Percentiles rank a stretch among this genome's conserved stretches.
Evolutionary conservation across 257 asterid genomes (phyloP).

Genomic region (Haberlea rhodopensis): DNA sequence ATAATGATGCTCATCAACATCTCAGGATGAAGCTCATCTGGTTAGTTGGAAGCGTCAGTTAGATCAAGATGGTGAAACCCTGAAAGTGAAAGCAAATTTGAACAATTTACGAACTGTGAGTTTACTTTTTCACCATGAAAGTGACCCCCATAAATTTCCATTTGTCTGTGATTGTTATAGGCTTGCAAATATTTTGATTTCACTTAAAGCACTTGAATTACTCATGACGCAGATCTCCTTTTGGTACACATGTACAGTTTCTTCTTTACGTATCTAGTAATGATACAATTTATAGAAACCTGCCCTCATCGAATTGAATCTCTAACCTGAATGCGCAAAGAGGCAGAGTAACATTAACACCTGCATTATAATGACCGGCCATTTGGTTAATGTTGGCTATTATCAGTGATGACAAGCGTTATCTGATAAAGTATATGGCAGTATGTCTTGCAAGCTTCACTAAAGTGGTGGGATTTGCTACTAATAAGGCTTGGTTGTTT

Average conservation of each 20-base stretch:
- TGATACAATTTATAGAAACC: conserved; percentile 6
- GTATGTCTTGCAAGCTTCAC: too few species aligned
- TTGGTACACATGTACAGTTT: neutral
- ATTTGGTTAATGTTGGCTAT: too few species aligned
- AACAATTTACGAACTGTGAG: conserved; percentile 75
- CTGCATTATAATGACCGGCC: neutral
- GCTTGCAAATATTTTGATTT: conserved; percentile 12
- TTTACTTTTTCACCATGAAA: conserved; percentile 21
- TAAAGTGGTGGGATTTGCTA: too few species aligned
- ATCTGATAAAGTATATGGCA: too few species aligned
- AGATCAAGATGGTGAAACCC: conserved; percentile 80
- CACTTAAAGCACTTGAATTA: conserved; percentile 2
- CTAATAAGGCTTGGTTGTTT: too few species aligned
- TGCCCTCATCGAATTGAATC: conserved; percentile 16
- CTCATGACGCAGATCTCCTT: conserved; percentile 14
- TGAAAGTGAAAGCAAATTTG: conserved; percentile 71
- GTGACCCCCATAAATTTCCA: conserved; percentile 1
- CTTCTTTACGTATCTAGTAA: conserved; percentile 9
- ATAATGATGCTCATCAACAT: conserved; percentile 28
- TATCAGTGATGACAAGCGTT: too few species aligned
- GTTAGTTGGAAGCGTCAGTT: conserved; percentile 82
- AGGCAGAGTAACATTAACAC: neutral
- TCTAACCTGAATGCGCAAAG: conserved; percentile 9
- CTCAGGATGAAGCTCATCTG: conserved; percentile 80
- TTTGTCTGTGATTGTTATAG: conserved; percentile 8